A percentile compares a stretch with the other conserved stretches of the same genome.
Conservation (phyloP, 75 land plant genomes). For the Pinus albicaulis region DNA sequence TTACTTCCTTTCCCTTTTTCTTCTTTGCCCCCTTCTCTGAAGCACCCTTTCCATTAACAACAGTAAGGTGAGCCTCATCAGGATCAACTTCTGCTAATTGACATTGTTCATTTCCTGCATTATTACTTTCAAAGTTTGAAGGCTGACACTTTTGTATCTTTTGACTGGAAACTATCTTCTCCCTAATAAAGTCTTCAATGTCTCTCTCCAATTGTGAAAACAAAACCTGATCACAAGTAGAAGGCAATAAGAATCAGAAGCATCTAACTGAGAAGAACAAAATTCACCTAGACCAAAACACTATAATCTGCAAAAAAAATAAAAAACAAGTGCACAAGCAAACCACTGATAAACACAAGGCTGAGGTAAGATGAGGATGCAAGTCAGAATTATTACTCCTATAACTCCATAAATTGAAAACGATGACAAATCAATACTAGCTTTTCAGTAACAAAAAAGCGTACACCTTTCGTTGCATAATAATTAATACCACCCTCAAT, state of each 20-base stretch:
- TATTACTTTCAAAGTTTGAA: slow-evolving; percentile 12
- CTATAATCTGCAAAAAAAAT: neutral
- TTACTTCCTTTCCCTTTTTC: slow-evolving; percentile 49
- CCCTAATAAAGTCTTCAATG: slow-evolving; percentile 27
- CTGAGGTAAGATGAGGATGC: neutral
- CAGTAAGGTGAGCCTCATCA: slow-evolving; percentile 10
- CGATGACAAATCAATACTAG: neutral
- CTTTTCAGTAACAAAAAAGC: neutral
- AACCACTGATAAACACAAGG: neutral
- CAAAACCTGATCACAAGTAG: slow-evolving; percentile 30
- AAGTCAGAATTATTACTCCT: neutral
- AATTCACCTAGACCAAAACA: neutral
- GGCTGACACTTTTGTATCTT: slow-evolving; percentile 3
- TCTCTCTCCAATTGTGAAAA: slow-evolving; percentile 58
- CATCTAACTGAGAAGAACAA: neutral
- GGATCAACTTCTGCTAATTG: slow-evolving; percentile 23
- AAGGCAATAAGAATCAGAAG: neutral
- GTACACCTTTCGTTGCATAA: neutral
- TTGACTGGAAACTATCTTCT: slow-evolving; percentile 12
- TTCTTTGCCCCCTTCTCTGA: slow-evolving; percentile 52
- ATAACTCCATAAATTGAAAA: neutral
- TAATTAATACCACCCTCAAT: neutral
- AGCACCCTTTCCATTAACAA: slow-evolving; percentile 13
- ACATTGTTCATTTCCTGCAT: slow-evolving; percentile 22
- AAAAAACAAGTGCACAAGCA: neutral